Percentiles rank a stretch among this genome's conserved stretches.
phyloP scores from a whole-genome alignment of 805 yeast species.

The Starmerella gropengiesseri region DNA sequence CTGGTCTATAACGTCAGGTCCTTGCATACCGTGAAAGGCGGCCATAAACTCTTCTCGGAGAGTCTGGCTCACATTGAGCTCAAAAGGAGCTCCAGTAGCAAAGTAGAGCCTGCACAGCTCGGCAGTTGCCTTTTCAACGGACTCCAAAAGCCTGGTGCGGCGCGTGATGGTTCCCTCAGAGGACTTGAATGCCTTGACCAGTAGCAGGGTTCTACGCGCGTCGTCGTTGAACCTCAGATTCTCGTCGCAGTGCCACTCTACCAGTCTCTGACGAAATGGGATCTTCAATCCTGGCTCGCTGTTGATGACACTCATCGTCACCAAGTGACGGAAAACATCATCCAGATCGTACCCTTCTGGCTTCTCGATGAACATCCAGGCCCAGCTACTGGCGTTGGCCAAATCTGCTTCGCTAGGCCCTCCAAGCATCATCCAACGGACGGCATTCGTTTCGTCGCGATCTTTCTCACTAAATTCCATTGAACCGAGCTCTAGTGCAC shows the following conservation, averaged over 20 bases:
- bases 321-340: background rate
- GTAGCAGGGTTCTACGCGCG: constrained; percentile 1
- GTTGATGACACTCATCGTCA: constrained; percentile 6
- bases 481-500: background rate
- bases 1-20: background rate
- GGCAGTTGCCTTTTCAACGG: background rate
- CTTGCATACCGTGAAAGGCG: background rate
- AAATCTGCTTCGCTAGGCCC: background rate
- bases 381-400: constrained; percentile 9
- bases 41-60: background rate
- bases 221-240: constrained; percentile 12
- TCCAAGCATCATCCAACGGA: background rate
- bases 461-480: background rate
- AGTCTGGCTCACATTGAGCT: constrained; percentile 15
- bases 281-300: constrained; percentile 20
- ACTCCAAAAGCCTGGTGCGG: background rate
- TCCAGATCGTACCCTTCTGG: background rate
- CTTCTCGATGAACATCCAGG: constrained; percentile 7
- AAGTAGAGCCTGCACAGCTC: constrained; percentile 1
- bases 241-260: constrained; percentile 11
- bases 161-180: constrained; percentile 8
- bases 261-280: constrained; percentile 13
- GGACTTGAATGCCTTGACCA: constrained; percentile 1
- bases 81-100: constrained; percentile 8
- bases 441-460: background rate